phyloP scores from a whole-genome alignment of 305 asterid species.

The Fraxinus albicans region DNA sequence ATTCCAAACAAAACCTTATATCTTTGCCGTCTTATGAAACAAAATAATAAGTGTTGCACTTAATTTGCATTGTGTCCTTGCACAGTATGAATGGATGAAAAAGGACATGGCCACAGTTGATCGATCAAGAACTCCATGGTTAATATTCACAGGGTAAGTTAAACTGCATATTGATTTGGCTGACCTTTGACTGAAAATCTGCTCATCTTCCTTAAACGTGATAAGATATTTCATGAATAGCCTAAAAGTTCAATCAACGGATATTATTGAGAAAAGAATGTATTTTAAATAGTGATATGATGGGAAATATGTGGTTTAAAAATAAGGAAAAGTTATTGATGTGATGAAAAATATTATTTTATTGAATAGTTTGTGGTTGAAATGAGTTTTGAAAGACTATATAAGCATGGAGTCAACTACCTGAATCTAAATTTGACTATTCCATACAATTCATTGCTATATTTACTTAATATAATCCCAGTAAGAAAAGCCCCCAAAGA shows the following conservation, averaged over 20 bases:
- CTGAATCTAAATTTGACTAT: background rate
- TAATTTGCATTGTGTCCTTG: background rate
- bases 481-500: background rate
- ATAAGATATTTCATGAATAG: background rate
- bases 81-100: constrained; percentile 75
- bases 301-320: no score
- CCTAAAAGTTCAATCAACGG: background rate
- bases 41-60: background rate
- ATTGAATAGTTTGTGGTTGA: no score
- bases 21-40: background rate
- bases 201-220: background rate
- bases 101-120: constrained; percentile 66
- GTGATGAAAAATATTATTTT: no score
- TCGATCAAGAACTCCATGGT: constrained; percentile 82
- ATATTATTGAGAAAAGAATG: no score
- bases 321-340: no score
- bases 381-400: no score
- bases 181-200: background rate
- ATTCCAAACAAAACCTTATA: background rate
- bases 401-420: background rate
- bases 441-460: background rate
- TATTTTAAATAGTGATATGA: no score
- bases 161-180: background rate
- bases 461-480: background rate
- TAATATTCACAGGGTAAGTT: constrained; percentile 70